A percentile compares a stretch with the other conserved stretches of the same genome.
phyloP scores from a whole-genome alignment of 306 rosid species.

The Parietaria judaica region DNA sequence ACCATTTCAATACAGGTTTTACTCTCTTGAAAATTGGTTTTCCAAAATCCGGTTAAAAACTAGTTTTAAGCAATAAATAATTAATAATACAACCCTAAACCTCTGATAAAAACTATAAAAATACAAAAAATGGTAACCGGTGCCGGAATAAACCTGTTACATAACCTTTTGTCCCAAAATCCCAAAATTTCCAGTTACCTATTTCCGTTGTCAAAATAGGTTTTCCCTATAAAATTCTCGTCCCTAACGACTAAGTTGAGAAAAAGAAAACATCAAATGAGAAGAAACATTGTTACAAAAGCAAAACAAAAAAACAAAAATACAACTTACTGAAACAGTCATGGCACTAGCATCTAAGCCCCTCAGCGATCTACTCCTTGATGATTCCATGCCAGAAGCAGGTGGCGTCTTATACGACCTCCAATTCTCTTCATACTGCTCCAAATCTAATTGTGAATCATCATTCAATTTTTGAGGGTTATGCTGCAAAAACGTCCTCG shows the following conservation, averaged over 20 bases:
- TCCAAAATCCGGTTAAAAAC: too few species aligned
- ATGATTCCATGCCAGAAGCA: conserved; percentile 43
- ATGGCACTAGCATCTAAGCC: conserved; percentile 66
- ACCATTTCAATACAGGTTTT: too few species aligned
- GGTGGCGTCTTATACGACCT: conserved; percentile 36
- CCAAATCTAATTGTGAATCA: conserved; percentile 35
- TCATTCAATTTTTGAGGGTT: conserved; percentile 27
- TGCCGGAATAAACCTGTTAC: too few species aligned
- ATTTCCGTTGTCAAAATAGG: too few species aligned
- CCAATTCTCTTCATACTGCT: conserved; percentile 56
- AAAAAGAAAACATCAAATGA: neutral
- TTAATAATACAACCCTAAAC: too few species aligned
- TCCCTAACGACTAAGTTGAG: neutral
- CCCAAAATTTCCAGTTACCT: too few species aligned
- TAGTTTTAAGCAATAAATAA: too few species aligned
- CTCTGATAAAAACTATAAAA: too few species aligned
- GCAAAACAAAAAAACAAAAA: neutral
- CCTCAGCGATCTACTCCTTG: conserved; percentile 39
- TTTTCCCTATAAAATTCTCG: too few species aligned
- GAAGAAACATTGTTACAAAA: conserved; percentile 14
- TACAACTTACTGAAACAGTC: conserved; percentile 33
- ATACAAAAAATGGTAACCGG: too few species aligned
- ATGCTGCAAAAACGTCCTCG: conserved; percentile 26
- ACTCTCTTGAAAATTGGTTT: too few species aligned
- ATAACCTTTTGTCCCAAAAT: too few species aligned